Evolutionary conservation across 2,329 filamentous ascomycete genomes (phyloP), one percentile per base, ranked within the genome.

Genomic region (Trichoderma atroviride): DNA sequence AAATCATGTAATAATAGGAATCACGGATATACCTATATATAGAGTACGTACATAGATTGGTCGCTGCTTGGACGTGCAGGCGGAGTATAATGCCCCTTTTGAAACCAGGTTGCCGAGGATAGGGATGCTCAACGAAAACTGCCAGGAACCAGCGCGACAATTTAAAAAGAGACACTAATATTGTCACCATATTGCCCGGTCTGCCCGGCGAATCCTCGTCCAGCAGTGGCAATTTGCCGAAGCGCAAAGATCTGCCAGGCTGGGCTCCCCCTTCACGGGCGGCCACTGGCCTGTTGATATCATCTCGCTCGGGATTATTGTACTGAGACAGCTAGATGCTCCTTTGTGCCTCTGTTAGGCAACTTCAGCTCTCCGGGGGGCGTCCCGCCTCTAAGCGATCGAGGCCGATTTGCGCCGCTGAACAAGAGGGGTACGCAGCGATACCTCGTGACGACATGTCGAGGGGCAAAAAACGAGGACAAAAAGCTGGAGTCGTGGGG

Each of bases 371-470:
- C 31, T 35, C 47, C 40, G 37, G 27, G 55, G 29, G 50, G 63
- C 60, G 53, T 59, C 55, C 53, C 68, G 62, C 55, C 24, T 56
- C 52, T 60, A 67, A 19, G 69, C 71, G 65, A 68, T 19, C 10
- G 31, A 68, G 63, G 35, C 64, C 64, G 64, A 60, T 69, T 68
- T 59, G 60, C 65, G 55, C 52, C 19, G 57, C 57, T 67, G 52
- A 37, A 22, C 58, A n/a, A 29, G 55, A 52, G 31, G 27, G 22
- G 55, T 59, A 67, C 63, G 19, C 58, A 29, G 37, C 7, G 22
- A 19, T 67, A 67, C 63, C 14, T 59, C 1, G 3, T 16, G 16
- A 50, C 22, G 10, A 59, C 55, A 14, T 66, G 24, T 56, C 22
- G 63, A 67, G 53, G 63, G 63, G 63, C 63, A 67, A 59, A 67